Base-by-base conservation (phyloP, 2,329 filamentous ascomycete genomes). In the Didymellaceae sp. region DNA sequence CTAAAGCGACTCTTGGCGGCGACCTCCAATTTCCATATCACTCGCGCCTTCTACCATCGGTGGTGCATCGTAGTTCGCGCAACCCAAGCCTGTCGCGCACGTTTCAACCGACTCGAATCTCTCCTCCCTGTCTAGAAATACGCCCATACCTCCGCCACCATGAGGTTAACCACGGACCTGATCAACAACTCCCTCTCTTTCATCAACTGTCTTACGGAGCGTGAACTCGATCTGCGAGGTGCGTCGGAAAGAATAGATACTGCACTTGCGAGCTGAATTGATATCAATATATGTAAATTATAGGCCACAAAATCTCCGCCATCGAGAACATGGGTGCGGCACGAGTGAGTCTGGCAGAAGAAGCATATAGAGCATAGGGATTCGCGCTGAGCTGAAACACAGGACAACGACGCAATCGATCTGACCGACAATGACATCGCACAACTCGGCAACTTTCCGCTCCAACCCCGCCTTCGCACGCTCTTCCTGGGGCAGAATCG, bases 151-250 rank as follows among this genome's bases (percentile, higher is more conserved):
- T 53, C 45, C 54, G 64, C 67, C 72, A 79, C 59, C 38, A 97
- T 99, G 94, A 88, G 93, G 82, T 86, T 99, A 79, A 97, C 93
- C 58, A 87, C 90, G 65, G 94, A 97, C 76, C 86, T 97, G 70
- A 95, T 99, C 79, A 86, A 91, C 77, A 87, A 86, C 76, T 96
- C 94, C 73, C 88, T 96, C 65, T 97, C 93, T 75, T 99, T 97
- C 83, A 89, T 97, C 78, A 99, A 97, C 79, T 92, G 93, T 74
- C 85, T 99, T 76, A 96, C 94, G 80, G 94, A 99, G 84, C 91
- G 94, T 77, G 94, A 99, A 85, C 86, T 99, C 75, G 92, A 97
- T 82, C 90, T 99, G 70, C 87, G 94, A 96, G 94, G 94, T 97
- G 89, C 86, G 91, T 85, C 85, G 89, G 89, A 91, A 96, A 91